phyloP scores from a whole-genome alignment of 1,284 basidiomycete genomes.

The Naganishia sp. region DNA sequence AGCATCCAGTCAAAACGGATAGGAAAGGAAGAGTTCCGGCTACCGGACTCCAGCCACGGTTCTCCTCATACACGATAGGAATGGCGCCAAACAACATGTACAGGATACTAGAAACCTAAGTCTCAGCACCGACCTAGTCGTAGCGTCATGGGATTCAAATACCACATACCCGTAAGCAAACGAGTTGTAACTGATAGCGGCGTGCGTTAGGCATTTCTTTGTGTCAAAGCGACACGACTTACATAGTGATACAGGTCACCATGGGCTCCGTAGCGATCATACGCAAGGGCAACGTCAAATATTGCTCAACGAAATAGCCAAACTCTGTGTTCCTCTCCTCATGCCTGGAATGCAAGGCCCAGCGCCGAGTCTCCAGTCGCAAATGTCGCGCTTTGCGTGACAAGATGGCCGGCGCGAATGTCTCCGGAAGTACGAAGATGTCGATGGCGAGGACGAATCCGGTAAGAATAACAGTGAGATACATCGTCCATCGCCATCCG shows the following conservation, averaged over 20 bases:
- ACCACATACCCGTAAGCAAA: constrained; percentile 41
- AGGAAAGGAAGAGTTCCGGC: constrained; percentile 48
- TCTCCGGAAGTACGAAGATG: constrained; percentile 65
- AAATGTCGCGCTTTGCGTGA: constrained; percentile 62
- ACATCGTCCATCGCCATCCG: constrained; percentile 53
- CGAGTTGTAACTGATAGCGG: constrained; percentile 38
- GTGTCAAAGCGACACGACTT: constrained; percentile 24
- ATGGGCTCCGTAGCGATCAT: constrained; percentile 51
- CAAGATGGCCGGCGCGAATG: constrained; percentile 65
- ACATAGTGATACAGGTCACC: constrained; percentile 43
- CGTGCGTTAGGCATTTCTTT: background rate
- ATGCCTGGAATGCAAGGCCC: constrained; percentile 43
- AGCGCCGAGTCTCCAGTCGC: constrained; percentile 55
- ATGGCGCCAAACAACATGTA: constrained; percentile 50
- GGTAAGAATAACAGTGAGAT: constrained; percentile 45
- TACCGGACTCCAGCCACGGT: constrained; percentile 46
- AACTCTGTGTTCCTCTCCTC: constrained; percentile 43
- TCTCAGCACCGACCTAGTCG: background rate
- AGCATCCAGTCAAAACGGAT: constrained; percentile 45
- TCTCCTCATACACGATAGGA: constrained; percentile 46
- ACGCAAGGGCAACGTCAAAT: constrained; percentile 43
- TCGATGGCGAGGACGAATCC: constrained; percentile 56
- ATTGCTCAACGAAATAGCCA: constrained; percentile 43
- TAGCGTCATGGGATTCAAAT: background rate
- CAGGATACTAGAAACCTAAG: constrained; percentile 36